Percentiles rank a stretch among this genome's conserved stretches.
Evolutionary conservation across 2,329 filamentous ascomycete species (phyloP).

Genomic region (Epichloe coenophiala): DNA sequence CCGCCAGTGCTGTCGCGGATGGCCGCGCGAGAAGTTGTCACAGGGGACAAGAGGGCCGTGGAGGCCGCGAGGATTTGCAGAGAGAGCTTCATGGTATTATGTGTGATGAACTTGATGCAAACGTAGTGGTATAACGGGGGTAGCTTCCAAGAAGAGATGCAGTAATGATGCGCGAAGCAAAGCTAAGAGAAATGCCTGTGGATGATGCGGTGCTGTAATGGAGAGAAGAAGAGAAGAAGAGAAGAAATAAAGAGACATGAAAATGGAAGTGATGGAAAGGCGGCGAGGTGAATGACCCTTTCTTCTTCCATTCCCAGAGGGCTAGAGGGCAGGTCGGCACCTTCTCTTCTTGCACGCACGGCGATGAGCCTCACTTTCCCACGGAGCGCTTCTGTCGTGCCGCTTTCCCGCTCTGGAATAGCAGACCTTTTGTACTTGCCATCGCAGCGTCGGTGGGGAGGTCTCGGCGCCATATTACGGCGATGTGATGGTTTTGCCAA

Average conservation of each 20-base stretch:
- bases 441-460: not conserved
- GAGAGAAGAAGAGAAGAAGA: not conserved
- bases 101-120: not conserved
- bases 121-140: not conserved
- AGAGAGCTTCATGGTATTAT: conserved; percentile 8
- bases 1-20: not conserved
- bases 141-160: not conserved
- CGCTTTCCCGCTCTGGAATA: not conserved
- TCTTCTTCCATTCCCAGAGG: not conserved
- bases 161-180: conserved; percentile 1
- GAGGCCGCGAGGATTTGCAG: conserved; percentile 2
- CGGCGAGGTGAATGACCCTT: not conserved
- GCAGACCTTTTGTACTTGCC: not conserved
- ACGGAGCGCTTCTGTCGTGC: not conserved
- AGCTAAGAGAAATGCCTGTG: not conserved
- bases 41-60: conserved; percentile 7
- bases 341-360: not conserved
- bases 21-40: conserved; percentile 2
- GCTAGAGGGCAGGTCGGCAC: not conserved
- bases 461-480: not conserved
- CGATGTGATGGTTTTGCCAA: not conserved
- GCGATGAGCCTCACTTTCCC: not conserved
- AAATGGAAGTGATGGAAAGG: not conserved
- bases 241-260: not conserved
- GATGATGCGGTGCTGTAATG: not conserved